phyloP scores from a whole-genome alignment of 2,329 filamentous ascomycete genomes.

The Aspergillus sp. region DNA sequence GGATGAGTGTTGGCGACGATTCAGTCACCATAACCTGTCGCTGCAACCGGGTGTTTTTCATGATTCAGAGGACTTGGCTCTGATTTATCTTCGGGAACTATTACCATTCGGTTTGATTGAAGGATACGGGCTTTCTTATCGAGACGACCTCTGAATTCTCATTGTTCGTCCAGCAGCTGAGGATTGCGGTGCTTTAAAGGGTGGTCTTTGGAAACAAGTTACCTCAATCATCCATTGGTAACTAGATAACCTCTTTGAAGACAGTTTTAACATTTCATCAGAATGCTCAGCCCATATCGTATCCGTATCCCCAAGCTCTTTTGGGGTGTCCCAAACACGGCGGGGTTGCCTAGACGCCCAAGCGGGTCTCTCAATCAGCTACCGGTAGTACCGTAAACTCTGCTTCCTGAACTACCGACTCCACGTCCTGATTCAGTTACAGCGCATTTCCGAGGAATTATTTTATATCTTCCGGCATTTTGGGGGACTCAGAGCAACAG shows the following conservation, averaged over 20 bases:
- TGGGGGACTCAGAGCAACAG: background rate
- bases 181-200: background rate
- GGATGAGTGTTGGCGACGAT: background rate
- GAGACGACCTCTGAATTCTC: no score
- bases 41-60: no score
- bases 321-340: constrained; percentile 4
- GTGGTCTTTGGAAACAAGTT: background rate
- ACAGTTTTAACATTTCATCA: background rate
- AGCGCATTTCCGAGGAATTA: background rate
- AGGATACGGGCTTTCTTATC: background rate
- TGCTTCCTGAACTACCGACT: background rate
- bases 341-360: constrained; percentile 15
- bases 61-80: no score
- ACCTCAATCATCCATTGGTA: background rate
- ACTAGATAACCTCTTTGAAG: background rate
- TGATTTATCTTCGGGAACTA: no score
- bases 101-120: background rate
- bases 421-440: constrained; percentile 3
- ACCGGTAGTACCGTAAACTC: background rate
- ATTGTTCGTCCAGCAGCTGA: background rate
- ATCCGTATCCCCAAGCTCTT: constrained; percentile 3
- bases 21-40: no score
- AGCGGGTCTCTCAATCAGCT: constrained; percentile 10
- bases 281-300: background rate
- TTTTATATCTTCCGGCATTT: background rate